A percentile compares a stretch with the other conserved stretches of the same genome.
Evolutionary conservation across 176 grass and related monocot species (phyloP).

Genomic region (Bonia amplexicaulis): DNA sequence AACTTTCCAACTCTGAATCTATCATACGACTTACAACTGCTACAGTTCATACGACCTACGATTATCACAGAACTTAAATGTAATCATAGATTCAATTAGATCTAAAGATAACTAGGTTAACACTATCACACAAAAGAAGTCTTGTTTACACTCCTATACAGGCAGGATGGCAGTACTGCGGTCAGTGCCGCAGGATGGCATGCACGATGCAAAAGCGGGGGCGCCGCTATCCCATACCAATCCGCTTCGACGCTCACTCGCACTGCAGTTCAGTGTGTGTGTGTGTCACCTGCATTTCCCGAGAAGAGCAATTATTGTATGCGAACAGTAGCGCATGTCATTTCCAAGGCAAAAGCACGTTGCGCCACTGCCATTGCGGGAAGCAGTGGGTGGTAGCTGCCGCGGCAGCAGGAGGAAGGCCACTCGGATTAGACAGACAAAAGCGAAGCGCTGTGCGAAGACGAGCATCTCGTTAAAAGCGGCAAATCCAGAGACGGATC

Average conservation of each 20-base stretch:
- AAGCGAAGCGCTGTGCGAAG: neutral
- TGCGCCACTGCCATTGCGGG: conserved; percentile 23
- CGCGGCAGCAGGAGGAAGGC: neutral
- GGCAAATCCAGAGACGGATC: conserved; percentile 39
- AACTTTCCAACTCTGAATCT: too few relatives aligned
- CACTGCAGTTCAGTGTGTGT: conserved; percentile 31
- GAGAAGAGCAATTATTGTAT: conserved; percentile 70
- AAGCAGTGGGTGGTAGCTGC: neutral
- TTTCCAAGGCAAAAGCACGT: conserved; percentile 88
- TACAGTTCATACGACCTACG: too few relatives aligned
- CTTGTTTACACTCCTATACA: too few relatives aligned
- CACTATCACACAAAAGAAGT: too few relatives aligned
- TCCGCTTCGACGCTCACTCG: neutral
- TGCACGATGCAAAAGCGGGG: neutral
- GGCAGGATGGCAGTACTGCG: too few relatives aligned
- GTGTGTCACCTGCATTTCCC: conserved; percentile 38
- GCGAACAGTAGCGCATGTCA: conserved; percentile 51
- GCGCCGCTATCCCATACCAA: conserved; percentile 15
- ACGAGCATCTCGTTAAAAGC: conserved; percentile 12
- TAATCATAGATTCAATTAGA: too few relatives aligned
- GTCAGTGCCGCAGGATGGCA: too few relatives aligned
- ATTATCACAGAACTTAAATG: accelerated
- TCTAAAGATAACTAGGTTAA: too few relatives aligned
- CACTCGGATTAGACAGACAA: conserved; percentile 38
- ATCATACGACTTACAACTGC: too few relatives aligned